Base-by-base conservation (phyloP, 2,329 filamentous ascomycete genomes). In the Myriosclerotinia curreyana region DNA sequence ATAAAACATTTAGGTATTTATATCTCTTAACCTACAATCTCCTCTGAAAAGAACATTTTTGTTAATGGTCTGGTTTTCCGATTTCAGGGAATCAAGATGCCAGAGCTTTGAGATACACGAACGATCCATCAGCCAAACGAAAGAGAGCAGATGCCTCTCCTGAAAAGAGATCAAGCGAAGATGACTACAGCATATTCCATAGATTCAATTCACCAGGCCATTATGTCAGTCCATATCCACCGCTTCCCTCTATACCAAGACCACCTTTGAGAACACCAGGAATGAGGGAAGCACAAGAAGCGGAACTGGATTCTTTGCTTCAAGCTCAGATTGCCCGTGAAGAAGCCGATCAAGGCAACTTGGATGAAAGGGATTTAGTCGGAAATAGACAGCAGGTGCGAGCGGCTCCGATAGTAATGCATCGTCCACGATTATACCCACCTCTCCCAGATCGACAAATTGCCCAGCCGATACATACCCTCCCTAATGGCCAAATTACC, bases 281-380 rank as follows among this genome's bases (percentile, higher is more conserved):
- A 5, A 28, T 59, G 25, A 58, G 44, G 44, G 38, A 50, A 48
- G 46, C 61, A 15, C 50, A 64, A 40, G 61, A 64, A 7, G 44
- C 65, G 44, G 68, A 66, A 62, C 25, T 68, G 49, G 69, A 70
- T 48, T 65, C 62, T 5, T 17, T 69, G 52, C 63, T 70, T 11
- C 69, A 70, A 56, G 64, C 67, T 44, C 54, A 69, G 20, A 69
- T 69, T 60, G 68, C 67, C 52, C 64, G 65, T 15, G 68, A 70
- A 44, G 60, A 60, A 49, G 25, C 34, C 34, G 55, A 64, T 36
- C 46, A 61, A 55, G 62, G 40, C 14, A 48, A 52, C 34, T 3
- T 59, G 7, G 61, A 65, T 34, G 53, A 60, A 51, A 55, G 55
- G n/a, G 46, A 61, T 50, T 22, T n/a, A 50, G 31, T 8, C 7